Evolutionary conservation across 768 basidiomycete genomes (phyloP), one percentile per base, ranked within the genome.

Genomic region (Lactarius akahatsu): DNA sequence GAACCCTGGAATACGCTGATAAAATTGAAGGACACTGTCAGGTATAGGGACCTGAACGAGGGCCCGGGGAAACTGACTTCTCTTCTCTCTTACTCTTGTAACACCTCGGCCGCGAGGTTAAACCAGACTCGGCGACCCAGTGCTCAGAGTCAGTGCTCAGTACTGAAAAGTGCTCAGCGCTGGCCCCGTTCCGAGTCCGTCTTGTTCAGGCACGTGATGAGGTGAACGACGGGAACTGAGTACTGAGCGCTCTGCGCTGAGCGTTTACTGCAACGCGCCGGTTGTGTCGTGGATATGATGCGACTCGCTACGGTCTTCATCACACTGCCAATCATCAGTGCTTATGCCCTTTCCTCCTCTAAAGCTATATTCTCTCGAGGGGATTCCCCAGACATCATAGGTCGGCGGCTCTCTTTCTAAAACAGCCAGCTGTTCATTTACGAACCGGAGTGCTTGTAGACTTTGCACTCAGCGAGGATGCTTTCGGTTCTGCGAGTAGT

Each of bases 381-480:
- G 30, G 45, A 58, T 43, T 10, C 61, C 8, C 50, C 20, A 32
- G 16, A 13, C 3, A 57, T 50, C 7, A 6, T 20, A 34, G 65
- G 65, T 66, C 23, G 15, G 65, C 40, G 20, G 23, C 20, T 62
- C 47, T 30, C 23, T 10, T 2, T 57, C 28, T 62, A 38, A 9
- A 16, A 28, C 28, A 50, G 26, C 23, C 28, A 23, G 23, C 18
- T 0, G 34, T 43, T 10, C 5, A 20, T 54, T 62, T 41, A 62
- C 47, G 23, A 26, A 11, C 3, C 15, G 28, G n/a, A 18, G 36
- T 20, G 18, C 13, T 26, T n/a, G 8, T 52, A 66, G 65, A 66
- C 18, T 8, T 18, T 15, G 40, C 30, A 2, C 38, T 62, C 5
- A 32, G 43, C 26, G 41, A 62, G 16, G 47, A 59, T 36, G 18